These are phyloP conservation scores for Mycena chlorophos DNA, from an alignment of 768 basidiomycete species.

Conservation along the genomic window DNA sequence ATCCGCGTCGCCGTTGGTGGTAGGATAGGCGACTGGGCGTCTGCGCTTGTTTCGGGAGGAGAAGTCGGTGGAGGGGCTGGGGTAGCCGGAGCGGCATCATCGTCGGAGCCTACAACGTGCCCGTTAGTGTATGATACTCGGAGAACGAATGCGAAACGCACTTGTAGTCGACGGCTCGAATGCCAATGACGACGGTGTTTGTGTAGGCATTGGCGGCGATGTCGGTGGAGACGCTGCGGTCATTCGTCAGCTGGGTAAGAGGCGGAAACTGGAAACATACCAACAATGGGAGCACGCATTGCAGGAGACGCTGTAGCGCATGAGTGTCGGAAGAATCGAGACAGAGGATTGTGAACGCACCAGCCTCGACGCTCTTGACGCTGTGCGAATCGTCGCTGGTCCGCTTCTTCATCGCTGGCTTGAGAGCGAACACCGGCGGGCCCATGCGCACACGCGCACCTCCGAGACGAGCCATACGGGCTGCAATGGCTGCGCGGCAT, in stretches of 20 bases:
- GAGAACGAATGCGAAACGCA: neutral
- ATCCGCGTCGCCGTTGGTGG: conserved; percentile 58
- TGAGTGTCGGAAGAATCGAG: too few relatives aligned
- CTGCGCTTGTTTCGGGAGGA: neutral
- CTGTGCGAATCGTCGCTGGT: conserved; percentile 35
- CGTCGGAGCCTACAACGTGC: neutral
- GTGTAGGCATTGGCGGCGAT: conserved; percentile 14
- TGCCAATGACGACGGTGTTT: neutral
- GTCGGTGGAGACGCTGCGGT: conserved; percentile 13
- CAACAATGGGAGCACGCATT: too few relatives aligned
- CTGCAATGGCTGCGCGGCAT: conserved; percentile 83
- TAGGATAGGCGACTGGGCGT: neutral
- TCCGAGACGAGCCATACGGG: conserved; percentile 90
- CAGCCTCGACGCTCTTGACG: conserved; percentile 27
- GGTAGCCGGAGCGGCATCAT: neutral
- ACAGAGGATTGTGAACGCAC: neutral
- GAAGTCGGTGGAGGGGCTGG: neutral
- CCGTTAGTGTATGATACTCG: neutral
- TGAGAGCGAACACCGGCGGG: conserved; percentile 65
- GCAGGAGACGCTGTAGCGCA: too few relatives aligned
- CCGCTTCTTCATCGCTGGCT: conserved; percentile 26
- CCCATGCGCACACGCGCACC: conserved; percentile 82
- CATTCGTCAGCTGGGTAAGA: too few relatives aligned
- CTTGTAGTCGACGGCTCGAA: neutral
- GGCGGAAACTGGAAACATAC: too few relatives aligned